Percentiles rank a stretch among this genome's conserved stretches.
Conservation (phyloP, 345 rosid species). For the Citrus sp. region DNA sequence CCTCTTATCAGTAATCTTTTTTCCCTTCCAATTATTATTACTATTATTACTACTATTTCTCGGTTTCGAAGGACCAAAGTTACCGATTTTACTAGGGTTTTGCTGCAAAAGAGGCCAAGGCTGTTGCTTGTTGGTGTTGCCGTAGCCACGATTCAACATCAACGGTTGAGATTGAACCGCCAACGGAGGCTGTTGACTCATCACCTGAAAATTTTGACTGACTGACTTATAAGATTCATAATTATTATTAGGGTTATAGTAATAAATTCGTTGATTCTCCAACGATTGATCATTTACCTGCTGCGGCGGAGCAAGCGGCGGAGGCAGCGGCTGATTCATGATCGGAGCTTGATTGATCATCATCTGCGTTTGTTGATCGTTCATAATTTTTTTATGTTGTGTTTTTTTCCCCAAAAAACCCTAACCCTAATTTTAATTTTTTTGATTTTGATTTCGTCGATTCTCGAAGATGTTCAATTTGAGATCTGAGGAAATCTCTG, state of each 20-base stretch:
- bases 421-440: slow-evolving; percentile 1
- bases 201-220: slow-evolving; percentile 17
- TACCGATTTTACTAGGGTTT: slow-evolving; percentile 19
- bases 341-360: slow-evolving; percentile 47
- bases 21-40: slow-evolving; percentile 74
- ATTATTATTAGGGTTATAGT: background rate
- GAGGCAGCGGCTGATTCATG: slow-evolving; percentile 40
- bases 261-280: background rate
- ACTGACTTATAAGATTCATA: background rate
- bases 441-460: background rate
- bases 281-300: slow-evolving; percentile 30
- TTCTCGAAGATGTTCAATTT: background rate
- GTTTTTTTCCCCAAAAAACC: background rate
- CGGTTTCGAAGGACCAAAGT: slow-evolving; percentile 30
- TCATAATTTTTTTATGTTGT: slow-evolving; percentile 27
- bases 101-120: background rate
- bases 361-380: slow-evolving; percentile 47
- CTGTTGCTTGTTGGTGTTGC: slow-evolving; percentile 34
- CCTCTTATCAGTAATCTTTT: slow-evolving; percentile 47
- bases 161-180: slow-evolving; percentile 32
- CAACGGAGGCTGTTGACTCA: slow-evolving; percentile 26
- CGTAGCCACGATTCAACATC: slow-evolving; percentile 50
- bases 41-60: slow-evolving; percentile 14
- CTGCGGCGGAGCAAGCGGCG: slow-evolving; percentile 31
- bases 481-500: background rate